phyloP scores from a whole-genome alignment of 495 filamentous ascomycete species.

The Penicillium argentinense region DNA sequence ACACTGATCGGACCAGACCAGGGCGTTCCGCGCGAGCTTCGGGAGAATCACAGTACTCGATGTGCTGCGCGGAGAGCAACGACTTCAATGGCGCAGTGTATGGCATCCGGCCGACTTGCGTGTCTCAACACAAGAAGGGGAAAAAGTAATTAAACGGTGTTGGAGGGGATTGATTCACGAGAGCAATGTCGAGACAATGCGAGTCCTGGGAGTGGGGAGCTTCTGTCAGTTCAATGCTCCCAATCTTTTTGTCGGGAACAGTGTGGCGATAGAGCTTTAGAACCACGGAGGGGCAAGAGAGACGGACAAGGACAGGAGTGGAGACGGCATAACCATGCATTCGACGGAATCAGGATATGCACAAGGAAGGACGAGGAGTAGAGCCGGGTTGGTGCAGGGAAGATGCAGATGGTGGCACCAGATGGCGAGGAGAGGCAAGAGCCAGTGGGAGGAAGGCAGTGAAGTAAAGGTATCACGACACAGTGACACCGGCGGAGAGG shows the following conservation, averaged over 20 bases:
- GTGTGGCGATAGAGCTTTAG: slow-evolving; percentile 17
- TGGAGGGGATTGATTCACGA: slow-evolving; percentile 2
- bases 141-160: neutral
- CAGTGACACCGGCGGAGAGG: slow-evolving; percentile 9
- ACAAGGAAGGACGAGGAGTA: slow-evolving; percentile 1
- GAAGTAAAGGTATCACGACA: slow-evolving; percentile 24
- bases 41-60: slow-evolving; percentile 59
- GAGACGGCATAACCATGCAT: slow-evolving; percentile 19
- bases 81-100: slow-evolving; percentile 86
- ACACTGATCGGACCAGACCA: slow-evolving; percentile 33
- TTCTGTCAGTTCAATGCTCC: slow-evolving; percentile 12
- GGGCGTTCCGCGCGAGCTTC: slow-evolving; percentile 46
- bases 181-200: slow-evolving; percentile 3
- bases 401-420: slow-evolving; percentile 21
- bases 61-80: slow-evolving; percentile 73
- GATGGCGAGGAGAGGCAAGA: slow-evolving; percentile 23
- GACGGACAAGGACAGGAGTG: slow-evolving; percentile 10
- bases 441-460: slow-evolving; percentile 11
- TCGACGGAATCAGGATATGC: slow-evolving; percentile 18
- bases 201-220: neutral
- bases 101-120: slow-evolving; percentile 71
- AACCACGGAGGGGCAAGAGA: slow-evolving; percentile 1
- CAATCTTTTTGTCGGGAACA: slow-evolving; percentile 5
- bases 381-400: slow-evolving; percentile 14
- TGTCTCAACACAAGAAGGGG: slow-evolving; percentile 37